Conservation (phyloP, 164 flowering plant species). For the Umbilicus rupestris region DNA sequence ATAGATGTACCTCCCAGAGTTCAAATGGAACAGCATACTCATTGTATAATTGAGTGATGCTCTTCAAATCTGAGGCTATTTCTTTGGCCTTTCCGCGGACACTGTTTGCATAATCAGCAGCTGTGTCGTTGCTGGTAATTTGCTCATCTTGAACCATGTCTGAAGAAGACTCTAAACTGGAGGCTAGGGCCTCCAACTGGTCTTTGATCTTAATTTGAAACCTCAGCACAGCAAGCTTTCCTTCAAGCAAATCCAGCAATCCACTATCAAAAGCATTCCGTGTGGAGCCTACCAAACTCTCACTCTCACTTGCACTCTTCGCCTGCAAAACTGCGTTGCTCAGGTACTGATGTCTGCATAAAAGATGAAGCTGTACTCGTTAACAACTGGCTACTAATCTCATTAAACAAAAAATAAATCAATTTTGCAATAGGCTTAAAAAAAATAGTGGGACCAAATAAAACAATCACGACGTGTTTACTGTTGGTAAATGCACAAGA, state of each 20-base stretch:
- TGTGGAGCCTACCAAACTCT: conserved; percentile 36
- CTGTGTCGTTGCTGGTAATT: conserved; percentile 22
- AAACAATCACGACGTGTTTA: too few relatives aligned
- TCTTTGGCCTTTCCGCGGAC: conserved; percentile 70
- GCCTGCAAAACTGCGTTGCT: conserved; percentile 97
- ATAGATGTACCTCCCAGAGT: conserved; percentile 80
- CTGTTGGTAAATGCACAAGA: neutral
- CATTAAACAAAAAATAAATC: too few relatives aligned
- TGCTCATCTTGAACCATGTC: conserved; percentile 38
- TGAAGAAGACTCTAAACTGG: conserved; percentile 39
- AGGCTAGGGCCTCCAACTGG: conserved; percentile 57
- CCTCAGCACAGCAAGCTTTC: conserved; percentile 86
- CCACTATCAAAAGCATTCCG: conserved; percentile 57
- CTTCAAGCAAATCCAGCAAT: conserved; percentile 83
- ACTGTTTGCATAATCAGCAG: conserved; percentile 26
- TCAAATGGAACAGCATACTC: conserved; percentile 97
- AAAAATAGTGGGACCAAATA: too few relatives aligned
- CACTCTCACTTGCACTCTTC: conserved; percentile 60
- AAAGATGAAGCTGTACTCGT: conserved; percentile 10
- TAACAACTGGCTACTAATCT: neutral
- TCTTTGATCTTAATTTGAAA: conserved; percentile 89
- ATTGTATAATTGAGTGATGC: conserved; percentile 85
- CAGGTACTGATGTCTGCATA: conserved; percentile 75
- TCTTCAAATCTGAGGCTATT: conserved; percentile 76
- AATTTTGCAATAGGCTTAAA: too few relatives aligned